phyloP scores from a whole-genome alignment of 2,329 filamentous ascomycete genomes.

The Xylaria sp. region DNA sequence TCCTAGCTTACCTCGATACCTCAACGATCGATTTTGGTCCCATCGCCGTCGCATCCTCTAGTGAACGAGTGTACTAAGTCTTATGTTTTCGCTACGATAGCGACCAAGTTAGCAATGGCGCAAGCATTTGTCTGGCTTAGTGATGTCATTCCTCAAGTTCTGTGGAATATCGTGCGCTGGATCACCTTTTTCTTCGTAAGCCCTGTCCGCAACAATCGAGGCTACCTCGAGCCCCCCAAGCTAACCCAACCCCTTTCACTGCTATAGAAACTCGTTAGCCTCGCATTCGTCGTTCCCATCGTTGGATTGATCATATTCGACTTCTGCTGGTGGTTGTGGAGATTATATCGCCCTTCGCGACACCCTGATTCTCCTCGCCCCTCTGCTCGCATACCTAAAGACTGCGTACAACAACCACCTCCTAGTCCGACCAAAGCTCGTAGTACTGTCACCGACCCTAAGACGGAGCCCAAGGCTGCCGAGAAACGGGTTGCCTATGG shows the following conservation, averaged over 20 bases:
- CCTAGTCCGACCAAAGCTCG: conserved; percentile 9
- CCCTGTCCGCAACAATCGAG: background rate
- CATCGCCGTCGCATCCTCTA: background rate
- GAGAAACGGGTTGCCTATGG: conserved; percentile 30
- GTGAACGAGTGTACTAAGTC: background rate
- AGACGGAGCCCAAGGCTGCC: conserved; percentile 7
- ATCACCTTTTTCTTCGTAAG: conserved; percentile 44
- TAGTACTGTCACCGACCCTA: conserved; percentile 24
- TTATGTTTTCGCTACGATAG: conserved; percentile 1
- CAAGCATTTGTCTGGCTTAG: conserved; percentile 32
- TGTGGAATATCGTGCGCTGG: conserved; percentile 41
- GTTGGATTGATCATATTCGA: conserved; percentile 57
- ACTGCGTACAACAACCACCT: conserved; percentile 22
- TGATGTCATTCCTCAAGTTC: conserved; percentile 28
- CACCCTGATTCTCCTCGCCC: conserved; percentile 28
- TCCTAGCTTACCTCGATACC: background rate
- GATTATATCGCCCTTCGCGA: conserved; percentile 43
- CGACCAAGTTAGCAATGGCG: conserved; percentile 31
- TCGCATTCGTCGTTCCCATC: conserved; percentile 55
- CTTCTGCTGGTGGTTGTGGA: conserved; percentile 59
- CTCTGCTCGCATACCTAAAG: conserved; percentile 29
- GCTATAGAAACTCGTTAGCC: conserved; percentile 43
- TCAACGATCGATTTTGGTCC: background rate
- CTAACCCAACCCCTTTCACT: background rate
- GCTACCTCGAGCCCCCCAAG: conserved; percentile 14